A percentile compares a stretch with the other conserved stretches of the same genome.
These are phyloP conservation scores for Plasmodium relictum DNA, from an alignment of 169 alveolate genomes.

Conservation along the genomic window DNA sequence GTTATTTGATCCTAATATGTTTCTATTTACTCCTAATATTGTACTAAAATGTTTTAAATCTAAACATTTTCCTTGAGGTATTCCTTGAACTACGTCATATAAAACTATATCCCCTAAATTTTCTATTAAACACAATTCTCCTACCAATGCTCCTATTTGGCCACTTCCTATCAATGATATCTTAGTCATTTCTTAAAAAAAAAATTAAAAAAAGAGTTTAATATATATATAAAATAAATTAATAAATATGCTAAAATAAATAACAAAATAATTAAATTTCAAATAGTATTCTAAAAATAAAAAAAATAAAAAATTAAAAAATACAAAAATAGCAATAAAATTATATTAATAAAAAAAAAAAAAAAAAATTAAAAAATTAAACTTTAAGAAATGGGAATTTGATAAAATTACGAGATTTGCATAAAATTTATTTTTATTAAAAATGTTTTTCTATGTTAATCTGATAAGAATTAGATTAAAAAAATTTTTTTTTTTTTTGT, in stretches of 20 bases:
- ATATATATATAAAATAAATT: no score
- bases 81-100: constrained; percentile 86
- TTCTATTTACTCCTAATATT: constrained; percentile 79
- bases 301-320: no score
- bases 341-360: no score
- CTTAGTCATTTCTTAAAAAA: constrained; percentile 75
- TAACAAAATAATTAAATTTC: background rate
- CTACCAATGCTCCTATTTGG: constrained; percentile 89
- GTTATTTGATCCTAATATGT: constrained; percentile 82
- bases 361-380: no score
- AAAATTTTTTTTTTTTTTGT: no score
- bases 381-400: no score
- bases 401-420: no score
- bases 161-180: constrained; percentile 89
- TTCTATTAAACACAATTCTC: constrained; percentile 83
- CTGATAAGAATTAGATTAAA: no score
- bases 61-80: constrained; percentile 86
- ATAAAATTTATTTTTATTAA: no score
- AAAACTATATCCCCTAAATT: constrained; percentile 87
- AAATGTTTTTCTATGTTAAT: no score
- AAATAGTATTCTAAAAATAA: background rate
- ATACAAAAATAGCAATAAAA: no score
- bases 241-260: background rate
- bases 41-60: constrained; percentile 87
- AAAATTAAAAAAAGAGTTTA: no score